phyloP scores from a whole-genome alignment of 768 basidiomycete species.

The Auriscalpium microsporum region DNA sequence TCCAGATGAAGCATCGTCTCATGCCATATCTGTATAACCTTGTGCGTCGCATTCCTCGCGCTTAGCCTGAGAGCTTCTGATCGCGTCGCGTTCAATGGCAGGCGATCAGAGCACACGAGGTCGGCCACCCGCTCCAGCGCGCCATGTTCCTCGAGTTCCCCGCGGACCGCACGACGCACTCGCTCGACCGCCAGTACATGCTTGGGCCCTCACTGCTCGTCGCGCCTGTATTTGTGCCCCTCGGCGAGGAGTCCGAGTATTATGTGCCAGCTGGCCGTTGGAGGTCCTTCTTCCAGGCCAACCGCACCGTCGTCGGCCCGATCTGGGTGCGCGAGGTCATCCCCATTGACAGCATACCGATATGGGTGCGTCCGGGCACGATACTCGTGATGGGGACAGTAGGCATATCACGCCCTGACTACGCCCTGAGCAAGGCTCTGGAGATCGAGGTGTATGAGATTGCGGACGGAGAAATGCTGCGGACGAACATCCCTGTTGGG shows the following conservation, averaged over 20 bases:
- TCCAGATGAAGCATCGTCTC: slow-evolving; percentile 57
- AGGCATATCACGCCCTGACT: slow-evolving; percentile 47
- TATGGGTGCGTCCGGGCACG: slow-evolving; percentile 54
- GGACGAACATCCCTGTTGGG: slow-evolving; percentile 36
- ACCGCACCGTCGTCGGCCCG: slow-evolving; percentile 48
- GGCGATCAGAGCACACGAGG: slow-evolving; percentile 43
- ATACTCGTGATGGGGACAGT: slow-evolving; percentile 52
- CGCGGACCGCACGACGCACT: slow-evolving; percentile 49
- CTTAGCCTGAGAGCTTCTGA: too few species aligned
- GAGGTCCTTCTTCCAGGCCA: slow-evolving; percentile 52
- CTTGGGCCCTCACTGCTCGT: slow-evolving; percentile 51
- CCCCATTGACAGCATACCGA: slow-evolving; percentile 55
- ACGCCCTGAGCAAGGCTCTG: slow-evolving; percentile 41
- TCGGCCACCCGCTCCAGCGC: slow-evolving; percentile 50
- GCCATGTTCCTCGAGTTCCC: slow-evolving; percentile 63
- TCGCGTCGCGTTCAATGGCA: slow-evolving; percentile 13
- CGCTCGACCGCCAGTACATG: slow-evolving; percentile 54
- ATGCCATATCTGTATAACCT: slow-evolving; percentile 67
- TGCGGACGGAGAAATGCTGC: slow-evolving; percentile 31
- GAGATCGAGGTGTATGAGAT: slow-evolving; percentile 49
- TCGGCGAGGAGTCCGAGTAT: slow-evolving; percentile 47
- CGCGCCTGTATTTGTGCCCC: slow-evolving; percentile 51
- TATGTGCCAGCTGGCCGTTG: slow-evolving; percentile 54
- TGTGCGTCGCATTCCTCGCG: slow-evolving; percentile 24
- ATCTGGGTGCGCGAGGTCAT: slow-evolving; percentile 55